Evolutionary conservation across 768 basidiomycete species (phyloP).

Genomic region (Cystofilobasidium bisporidii): DNA sequence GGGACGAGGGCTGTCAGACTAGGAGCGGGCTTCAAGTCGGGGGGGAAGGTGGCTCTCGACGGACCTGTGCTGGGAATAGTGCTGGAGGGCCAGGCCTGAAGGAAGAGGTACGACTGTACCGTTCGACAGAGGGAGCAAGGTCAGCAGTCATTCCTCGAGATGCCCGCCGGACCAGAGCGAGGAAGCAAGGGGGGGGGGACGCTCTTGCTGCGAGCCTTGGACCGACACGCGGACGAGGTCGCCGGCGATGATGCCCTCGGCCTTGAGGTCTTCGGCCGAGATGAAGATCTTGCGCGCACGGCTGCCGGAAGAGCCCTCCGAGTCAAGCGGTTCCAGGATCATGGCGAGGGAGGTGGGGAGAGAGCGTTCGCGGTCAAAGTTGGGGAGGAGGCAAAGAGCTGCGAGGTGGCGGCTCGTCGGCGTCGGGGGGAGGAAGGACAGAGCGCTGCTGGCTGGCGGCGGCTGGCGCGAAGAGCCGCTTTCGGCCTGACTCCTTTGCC

Average conservation of each 20-base stretch:
- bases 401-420: background rate
- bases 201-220: background rate
- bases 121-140: too few relatives aligned
- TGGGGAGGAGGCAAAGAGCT: background rate
- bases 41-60: slow-evolving; percentile 1
- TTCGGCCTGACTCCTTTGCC: too few relatives aligned
- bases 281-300: slow-evolving; percentile 4
- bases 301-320: background rate
- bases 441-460: too few relatives aligned
- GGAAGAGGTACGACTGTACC: slow-evolving; percentile 11
- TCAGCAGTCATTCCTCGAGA: too few relatives aligned
- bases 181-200: background rate
- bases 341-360: slow-evolving; percentile 1
- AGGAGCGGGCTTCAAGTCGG: too few relatives aligned
- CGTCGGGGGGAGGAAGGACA: background rate
- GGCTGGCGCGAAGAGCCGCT: too few relatives aligned
- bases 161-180: background rate
- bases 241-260: slow-evolving; percentile 35
- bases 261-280: slow-evolving; percentile 30
- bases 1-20: too few relatives aligned
- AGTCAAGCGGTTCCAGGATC: background rate
- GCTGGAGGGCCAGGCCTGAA: slow-evolving; percentile 19
- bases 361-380: background rate
- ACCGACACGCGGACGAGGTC: slow-evolving; percentile 35
- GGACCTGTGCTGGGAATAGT: slow-evolving; percentile 13